Evolutionary conservation across 441 rosid genomes (phyloP), one percentile per base, ranked within the genome.

Genomic region (Populus hybrid): DNA sequence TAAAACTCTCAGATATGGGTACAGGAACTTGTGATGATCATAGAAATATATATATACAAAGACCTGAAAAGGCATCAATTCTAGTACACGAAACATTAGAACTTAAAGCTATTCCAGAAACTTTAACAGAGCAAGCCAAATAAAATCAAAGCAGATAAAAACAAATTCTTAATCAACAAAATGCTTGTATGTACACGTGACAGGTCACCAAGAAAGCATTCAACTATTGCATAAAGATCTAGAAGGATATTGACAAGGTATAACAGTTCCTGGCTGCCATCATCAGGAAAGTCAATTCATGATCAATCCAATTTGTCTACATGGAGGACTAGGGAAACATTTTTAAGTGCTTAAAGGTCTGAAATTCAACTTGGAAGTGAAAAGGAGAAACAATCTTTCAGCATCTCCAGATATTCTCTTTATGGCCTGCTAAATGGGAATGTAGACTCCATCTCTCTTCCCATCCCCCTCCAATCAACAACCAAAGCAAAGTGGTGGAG

Each of bases 1-100:
- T 80, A 35, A 70, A 86, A 81, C 79, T 63, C 74, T 89, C 78
- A 91, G 81, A 81, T 59, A 80, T 42, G 46, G 57, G 23, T 7
- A 65, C 74, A 23, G 61, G 32, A 40, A 18, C 65, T 57, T 75
- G 77, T 67, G 79, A 73, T 64, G 71, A 53, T 38, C 53, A 35
- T 32, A 14, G 7, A 7, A 24, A 36, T 57, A 14, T 23, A 32
- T 57, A 28, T 11, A 26, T 26, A 9, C 50, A 1, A 11, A 6
- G 10, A 50, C 18, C 8, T 1, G 32, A 8, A 6, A 50, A 30
- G 2, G 53, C 61, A 59, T 50, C 57, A 20, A 16, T 35, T 63
- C 75, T 61, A 14, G 23, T 23, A 69, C 57, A 26, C 30, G 18
- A 3, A 14, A 10, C 65, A 63, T 38, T 42, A 67, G 23, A 18